Conservation (phyloP, 306 rosid species). For the Begonia fuchsioides region DNA sequence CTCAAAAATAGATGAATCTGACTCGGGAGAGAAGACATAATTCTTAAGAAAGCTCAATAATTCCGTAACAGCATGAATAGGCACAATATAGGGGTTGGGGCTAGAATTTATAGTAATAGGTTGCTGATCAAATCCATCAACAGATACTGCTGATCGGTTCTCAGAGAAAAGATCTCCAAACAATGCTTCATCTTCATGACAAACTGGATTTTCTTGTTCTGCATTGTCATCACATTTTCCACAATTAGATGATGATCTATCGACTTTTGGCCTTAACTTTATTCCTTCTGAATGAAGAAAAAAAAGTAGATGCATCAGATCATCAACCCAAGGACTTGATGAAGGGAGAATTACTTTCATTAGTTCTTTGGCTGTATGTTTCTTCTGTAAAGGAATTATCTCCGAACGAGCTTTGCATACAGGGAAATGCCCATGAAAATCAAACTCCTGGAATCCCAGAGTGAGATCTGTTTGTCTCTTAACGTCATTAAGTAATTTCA, state of each 20-base stretch:
- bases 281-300: slow-evolving; percentile 90
- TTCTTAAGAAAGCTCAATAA: slow-evolving; percentile 56
- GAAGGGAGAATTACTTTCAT: slow-evolving; percentile 58
- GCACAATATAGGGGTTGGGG: slow-evolving; percentile 48
- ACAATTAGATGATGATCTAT: slow-evolving; percentile 61
- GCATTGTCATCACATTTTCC: slow-evolving; percentile 52
- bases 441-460: slow-evolving; percentile 42
- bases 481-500: slow-evolving; percentile 55
- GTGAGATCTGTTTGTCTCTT: slow-evolving; percentile 43
- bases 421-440: slow-evolving; percentile 20
- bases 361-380: slow-evolving; percentile 51
- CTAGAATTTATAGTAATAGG: slow-evolving; percentile 44
- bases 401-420: slow-evolving; percentile 43
- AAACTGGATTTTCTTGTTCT: slow-evolving; percentile 56
- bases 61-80: slow-evolving; percentile 74
- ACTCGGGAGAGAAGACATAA: slow-evolving; percentile 65
- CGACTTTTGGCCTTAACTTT: slow-evolving; percentile 67
- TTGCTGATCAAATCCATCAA: slow-evolving; percentile 80
- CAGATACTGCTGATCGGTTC: slow-evolving; percentile 79
- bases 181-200: slow-evolving; percentile 95
- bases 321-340: slow-evolving; percentile 65
- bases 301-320: slow-evolving; percentile 55
- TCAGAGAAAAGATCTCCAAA: slow-evolving; percentile 97
- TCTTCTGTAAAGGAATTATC: slow-evolving; percentile 51
- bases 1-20: slow-evolving; percentile 53